phyloP scores from a whole-genome alignment of 169 alveolate genomes.

The Eimeria acervulina region DNA sequence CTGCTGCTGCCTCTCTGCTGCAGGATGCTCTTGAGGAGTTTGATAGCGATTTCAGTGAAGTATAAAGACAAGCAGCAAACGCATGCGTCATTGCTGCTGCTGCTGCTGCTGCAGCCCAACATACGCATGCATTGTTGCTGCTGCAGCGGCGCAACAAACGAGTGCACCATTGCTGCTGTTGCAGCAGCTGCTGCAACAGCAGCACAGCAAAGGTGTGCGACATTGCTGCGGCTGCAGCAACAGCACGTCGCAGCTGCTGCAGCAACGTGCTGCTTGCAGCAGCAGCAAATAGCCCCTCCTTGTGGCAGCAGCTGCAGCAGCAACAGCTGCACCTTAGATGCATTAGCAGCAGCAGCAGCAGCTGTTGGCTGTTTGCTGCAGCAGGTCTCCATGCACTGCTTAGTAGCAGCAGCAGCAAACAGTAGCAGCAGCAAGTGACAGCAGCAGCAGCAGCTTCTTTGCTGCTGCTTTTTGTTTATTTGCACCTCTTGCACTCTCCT shows the following conservation, averaged over 20 bases:
- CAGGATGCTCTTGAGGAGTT: constrained; percentile 46
- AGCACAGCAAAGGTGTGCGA: no score
- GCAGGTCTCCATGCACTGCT: neutral
- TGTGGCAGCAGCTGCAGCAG: neutral
- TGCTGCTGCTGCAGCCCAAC: neutral
- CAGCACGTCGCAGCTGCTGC: no score
- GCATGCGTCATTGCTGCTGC: constrained; percentile 2
- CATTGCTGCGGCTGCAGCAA: no score
- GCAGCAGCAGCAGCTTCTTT: neutral
- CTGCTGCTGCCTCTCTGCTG: neutral
- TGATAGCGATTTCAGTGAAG: constrained; percentile 21
- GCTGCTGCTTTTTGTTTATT: neutral
- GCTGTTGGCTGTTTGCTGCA: neutral
- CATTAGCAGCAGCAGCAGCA: neutral
- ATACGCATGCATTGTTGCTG: no score
- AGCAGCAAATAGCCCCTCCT: neutral
- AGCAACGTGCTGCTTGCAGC: no score
- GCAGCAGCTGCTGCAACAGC: constrained; percentile 17
- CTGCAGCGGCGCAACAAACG: no score
- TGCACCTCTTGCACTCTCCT: no score
- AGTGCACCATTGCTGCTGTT: no score
- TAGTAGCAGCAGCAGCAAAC: neutral
- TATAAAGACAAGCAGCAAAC: no score
- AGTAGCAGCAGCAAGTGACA: no score
- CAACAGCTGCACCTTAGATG: neutral